Conservation (phyloP, 257 asterid species). For the Scutellaria barbata region DNA sequence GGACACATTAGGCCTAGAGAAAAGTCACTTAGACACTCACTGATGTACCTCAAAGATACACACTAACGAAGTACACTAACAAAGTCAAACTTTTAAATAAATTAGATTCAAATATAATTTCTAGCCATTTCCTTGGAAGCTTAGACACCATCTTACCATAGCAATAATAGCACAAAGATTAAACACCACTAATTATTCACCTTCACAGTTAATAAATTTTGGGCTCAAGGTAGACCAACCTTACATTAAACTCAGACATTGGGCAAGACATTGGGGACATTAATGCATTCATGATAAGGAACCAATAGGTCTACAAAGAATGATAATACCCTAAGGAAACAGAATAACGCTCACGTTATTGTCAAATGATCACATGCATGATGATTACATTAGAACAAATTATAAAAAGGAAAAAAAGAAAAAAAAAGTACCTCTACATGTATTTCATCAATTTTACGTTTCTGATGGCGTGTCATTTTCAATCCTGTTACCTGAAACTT, state of each 20-base stretch:
- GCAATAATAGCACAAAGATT: neutral
- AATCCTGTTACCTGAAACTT: slow-evolving; percentile 87
- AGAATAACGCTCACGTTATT: neutral
- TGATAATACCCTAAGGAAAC: slow-evolving; percentile 8
- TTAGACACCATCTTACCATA: neutral
- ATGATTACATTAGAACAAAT: neutral
- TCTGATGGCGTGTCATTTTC: slow-evolving; percentile 99
- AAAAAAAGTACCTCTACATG: slow-evolving; percentile 78
- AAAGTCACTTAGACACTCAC: neutral
- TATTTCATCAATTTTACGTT: slow-evolving; percentile 96
- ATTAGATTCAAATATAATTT: neutral
- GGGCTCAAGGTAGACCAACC: slow-evolving; percentile 2
- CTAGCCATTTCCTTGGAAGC: slow-evolving; percentile 11
- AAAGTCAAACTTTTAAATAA: neutral
- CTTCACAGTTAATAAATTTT: neutral
- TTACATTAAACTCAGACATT: neutral
- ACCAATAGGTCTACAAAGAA: slow-evolving; percentile 15
- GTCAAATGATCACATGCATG: slow-evolving; percentile 23
- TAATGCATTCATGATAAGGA: slow-evolving; percentile 6
- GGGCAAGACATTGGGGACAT: neutral
- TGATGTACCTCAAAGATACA: slow-evolving; percentile 8
- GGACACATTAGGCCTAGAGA: neutral
- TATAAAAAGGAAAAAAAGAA: slow-evolving; percentile 8
- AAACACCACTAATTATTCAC: neutral
- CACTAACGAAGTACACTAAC: neutral